Evolutionary conservation across 2,329 filamentous ascomycete species (phyloP).

Genomic region (Sclerotinia spermophila): DNA sequence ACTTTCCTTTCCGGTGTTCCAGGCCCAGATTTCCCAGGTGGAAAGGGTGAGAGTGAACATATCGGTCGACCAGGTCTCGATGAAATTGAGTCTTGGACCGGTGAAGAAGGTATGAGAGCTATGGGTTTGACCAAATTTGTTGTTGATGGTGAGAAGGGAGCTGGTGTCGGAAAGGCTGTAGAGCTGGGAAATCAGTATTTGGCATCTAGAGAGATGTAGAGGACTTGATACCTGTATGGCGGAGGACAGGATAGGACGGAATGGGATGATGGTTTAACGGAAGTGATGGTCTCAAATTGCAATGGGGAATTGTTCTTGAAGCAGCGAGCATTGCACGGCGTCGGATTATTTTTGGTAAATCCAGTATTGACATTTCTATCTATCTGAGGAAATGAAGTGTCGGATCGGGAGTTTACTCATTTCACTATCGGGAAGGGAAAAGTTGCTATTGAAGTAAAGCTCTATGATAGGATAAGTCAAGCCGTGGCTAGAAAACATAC

Average conservation of each 20-base stretch:
- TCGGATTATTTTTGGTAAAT: neutral
- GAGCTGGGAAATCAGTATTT: neutral
- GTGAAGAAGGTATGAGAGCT: slow-evolving; percentile 50
- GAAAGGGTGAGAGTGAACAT: slow-evolving; percentile 61
- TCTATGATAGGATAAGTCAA: no score
- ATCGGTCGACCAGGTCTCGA: slow-evolving; percentile 41
- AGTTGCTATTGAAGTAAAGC: neutral
- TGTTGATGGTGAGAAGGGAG: neutral
- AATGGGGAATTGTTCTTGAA: neutral
- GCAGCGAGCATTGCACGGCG: neutral
- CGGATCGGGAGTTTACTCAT: neutral
- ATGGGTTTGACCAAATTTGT: slow-evolving; percentile 48
- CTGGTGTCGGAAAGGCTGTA: neutral
- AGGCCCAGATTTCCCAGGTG: slow-evolving; percentile 68
- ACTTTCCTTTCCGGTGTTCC: slow-evolving; percentile 65
- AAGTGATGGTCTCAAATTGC: neutral
- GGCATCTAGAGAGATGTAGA: neutral
- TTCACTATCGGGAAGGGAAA: neutral
- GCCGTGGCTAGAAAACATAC: neutral
- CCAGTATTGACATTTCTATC: neutral
- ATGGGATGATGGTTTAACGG: neutral
- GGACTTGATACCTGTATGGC: neutral
- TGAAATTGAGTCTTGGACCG: slow-evolving; percentile 41
- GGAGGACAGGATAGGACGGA: neutral
- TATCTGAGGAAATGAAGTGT: neutral